Evolutionary conservation across 352 stramenopile species (phyloP), one percentile per base, ranked within the genome.

Genomic region (Ophiocytium majus): DNA sequence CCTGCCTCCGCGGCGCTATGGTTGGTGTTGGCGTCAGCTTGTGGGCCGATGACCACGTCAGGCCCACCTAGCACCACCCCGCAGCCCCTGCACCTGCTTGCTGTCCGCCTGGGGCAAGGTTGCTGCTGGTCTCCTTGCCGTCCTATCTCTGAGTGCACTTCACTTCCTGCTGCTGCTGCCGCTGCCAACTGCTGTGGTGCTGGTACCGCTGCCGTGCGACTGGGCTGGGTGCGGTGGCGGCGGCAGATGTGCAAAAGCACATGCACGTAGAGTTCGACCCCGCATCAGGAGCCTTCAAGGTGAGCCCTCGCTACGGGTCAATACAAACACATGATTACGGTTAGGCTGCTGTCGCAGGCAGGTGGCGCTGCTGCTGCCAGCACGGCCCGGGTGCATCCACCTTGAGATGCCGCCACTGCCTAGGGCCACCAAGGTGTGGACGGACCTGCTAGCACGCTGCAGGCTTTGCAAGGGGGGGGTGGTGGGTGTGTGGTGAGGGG

Each of bases 211-310:
- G 57, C 28, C 28, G 57, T 19, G 19, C 19, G 57, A 66, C 28
- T 19, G 19, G 28, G 57, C 57, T 66, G 57, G 17, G 19, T 19
- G 17, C 19, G 57, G 17, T 66, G 57, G 36, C 34, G 79, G 31
- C 64, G 49, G 28, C 80, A 86, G 82, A 89, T 74, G 85, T 89
- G 9, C 83, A 89, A 49, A 86, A 89, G 71, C 85, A 89, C 57
- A 76, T 89, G 78, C 85, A 89, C 37, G 85, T 89, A 10, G 83
- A 86, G 28, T 89, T 76, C 63, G 85, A 89, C 57, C 83, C 85
- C 0, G 57, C 63, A 34, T 83, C 76, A 10, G 85, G 85, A 0
- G 85, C 85, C 63, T 89, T 89, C 75, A 89, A 89, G 85, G 85
- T 85, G 19, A n/a, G n/a, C n/a, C n/a, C n/a, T n/a, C n/a, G n/a